Base-by-base conservation (phyloP, 768 basidiomycete species). In the Mycena metata region DNA sequence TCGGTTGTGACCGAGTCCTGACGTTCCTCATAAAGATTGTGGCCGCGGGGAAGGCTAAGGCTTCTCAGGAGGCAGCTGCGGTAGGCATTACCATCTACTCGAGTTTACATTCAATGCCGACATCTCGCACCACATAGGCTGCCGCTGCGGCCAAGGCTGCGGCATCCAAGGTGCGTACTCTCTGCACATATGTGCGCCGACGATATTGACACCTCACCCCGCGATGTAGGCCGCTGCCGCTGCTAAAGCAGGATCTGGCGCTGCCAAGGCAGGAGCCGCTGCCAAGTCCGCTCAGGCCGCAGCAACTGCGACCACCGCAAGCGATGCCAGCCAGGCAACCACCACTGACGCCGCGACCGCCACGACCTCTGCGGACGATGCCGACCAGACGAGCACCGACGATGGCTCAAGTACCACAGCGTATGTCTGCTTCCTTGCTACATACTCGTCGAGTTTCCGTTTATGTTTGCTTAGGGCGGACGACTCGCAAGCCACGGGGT, bases 81-180 rank as follows among this genome's bases (percentile, higher is more conserved):
- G n/a, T 35, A 43, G 33, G 57, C 10, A 45, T 15, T 11, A 11
- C 13, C 36, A 43, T 19, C 26, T 17, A 24, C 17, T 19, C 30
- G 17, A 2, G 5, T 2, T 43, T 45, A 11, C 16, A 43, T 30
- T 39, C 4, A n/a, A 45, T 6, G 5, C 42, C 30, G 7, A 43
- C 6, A 45, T 39, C 5, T 26, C 35, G 11, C 36, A 5, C 49
- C 41, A 24, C 3, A 5, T 16, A 59, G 50, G 56, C 39, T 26
- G 47, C 61, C 21, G 67, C 67, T 17, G 67, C 67, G 5, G 52
- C 54, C 19, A 68, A 68, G 41, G 67, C 67, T 1, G 67, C 67
- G 7, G 67, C 67, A 3, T 19, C 66, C 7, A 47, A 68, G 30
- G 67, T 58, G 7, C 3, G 30, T 21, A 5, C 9, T 39, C 2